Evolutionary conservation across 2,329 filamentous ascomycete species (phyloP), one percentile per base, ranked within the genome.

Genomic region (Epichloe hybrida): DNA sequence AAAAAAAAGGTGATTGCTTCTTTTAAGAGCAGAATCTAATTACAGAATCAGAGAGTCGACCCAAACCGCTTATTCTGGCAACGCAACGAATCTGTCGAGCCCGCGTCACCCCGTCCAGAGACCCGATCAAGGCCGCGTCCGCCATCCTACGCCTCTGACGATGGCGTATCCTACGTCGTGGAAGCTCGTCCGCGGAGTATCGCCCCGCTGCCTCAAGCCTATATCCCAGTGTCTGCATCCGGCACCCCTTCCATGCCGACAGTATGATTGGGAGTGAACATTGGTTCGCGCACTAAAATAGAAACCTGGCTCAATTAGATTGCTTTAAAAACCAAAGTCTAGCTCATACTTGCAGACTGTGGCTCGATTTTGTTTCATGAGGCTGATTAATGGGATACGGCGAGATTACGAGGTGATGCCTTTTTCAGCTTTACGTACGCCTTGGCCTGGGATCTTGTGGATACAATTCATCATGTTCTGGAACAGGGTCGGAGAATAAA

Each of bases 11-110:
- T 6, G 11, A 11, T 27, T 48, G 17, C 9, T 20, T 20, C 9
- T 20, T 20, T 34, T 2, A 21, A 2, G 36, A 47, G 12, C 27
- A 27, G 6, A n/a, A 40, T 42, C 31, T 43, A 49, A 48, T 34
- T 13, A n/a, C 45, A 38, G 23, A 8, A 43, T 8, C 17, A 86
- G 79, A 76, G 86, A 46, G 84, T 89, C 35, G 85, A 95, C 59
- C 88, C 88, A 1, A 80, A 91, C 60, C 73, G 88, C 13, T 73
- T 95, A 27, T 88, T 86, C 63, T 94, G 88, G 88, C 81, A 85
- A 64, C 79, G 84, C 38, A 84, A 81, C 56, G 70, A 74, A 20
- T 61, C 64, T 3, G 62, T 64, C 3, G 54, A 59, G 12, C 48
- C 61, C 20, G 49, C 57, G 20, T 5, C 50, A 27, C 23, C 55